Conservation (phyloP, 139 green algal genomes). For the Chlorella vulgaris region DNA sequence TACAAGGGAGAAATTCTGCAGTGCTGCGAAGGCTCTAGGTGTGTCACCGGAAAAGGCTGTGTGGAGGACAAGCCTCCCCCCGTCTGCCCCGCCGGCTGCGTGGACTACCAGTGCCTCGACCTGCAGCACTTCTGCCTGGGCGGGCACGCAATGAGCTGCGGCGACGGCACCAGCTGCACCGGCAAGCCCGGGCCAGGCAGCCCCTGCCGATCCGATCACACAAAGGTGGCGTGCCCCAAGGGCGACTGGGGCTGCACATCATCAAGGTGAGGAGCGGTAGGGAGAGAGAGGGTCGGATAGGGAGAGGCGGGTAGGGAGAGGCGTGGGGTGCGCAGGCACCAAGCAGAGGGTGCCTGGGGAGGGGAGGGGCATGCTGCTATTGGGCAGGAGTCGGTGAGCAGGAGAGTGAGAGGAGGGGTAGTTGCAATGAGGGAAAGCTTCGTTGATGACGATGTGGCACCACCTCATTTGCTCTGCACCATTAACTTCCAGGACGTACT, state of each 20-base stretch:
- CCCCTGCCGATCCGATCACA: background rate
- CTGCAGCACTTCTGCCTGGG: background rate
- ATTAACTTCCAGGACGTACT: background rate
- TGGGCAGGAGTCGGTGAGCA: background rate
- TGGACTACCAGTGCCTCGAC: conserved; percentile 14
- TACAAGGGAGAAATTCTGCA: background rate
- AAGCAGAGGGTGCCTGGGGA: background rate
- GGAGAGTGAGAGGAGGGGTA: too few species aligned
- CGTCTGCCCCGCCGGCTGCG: background rate
- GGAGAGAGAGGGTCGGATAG: too few species aligned
- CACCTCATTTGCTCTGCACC: background rate
- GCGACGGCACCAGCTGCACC: background rate
- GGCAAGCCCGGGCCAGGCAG: background rate
- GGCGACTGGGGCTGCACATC: conserved; percentile 10
- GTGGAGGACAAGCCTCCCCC: background rate
- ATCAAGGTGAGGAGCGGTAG: too few species aligned
- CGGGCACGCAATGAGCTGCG: background rate
- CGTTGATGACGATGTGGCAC: background rate
- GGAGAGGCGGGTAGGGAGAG: too few species aligned
- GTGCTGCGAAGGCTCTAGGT: background rate
- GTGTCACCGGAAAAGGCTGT: background rate
- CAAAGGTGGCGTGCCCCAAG: background rate
- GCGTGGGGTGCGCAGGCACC: background rate
- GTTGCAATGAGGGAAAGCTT: background rate
- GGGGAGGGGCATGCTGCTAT: background rate